Conservation (phyloP, 257 asterid genomes). For the Parsonsia alboflavescens region DNA sequence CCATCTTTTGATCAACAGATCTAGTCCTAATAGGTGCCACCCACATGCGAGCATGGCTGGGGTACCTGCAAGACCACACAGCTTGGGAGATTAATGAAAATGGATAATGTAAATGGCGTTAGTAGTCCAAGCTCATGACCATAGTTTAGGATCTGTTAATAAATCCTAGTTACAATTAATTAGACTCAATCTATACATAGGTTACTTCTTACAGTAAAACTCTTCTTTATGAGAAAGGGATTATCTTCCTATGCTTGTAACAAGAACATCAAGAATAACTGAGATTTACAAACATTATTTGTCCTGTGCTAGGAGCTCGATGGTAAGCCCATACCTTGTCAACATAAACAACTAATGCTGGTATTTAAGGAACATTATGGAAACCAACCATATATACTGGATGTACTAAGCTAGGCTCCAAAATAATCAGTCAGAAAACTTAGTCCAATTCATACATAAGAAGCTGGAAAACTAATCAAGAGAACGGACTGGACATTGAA, state of each 20-base stretch:
- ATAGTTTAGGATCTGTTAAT: background rate
- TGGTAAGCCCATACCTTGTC: background rate
- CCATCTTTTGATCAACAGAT: constrained; percentile 58
- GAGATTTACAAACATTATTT: background rate
- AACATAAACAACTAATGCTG: background rate
- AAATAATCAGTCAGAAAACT: background rate
- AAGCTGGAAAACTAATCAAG: background rate
- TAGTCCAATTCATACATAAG: background rate
- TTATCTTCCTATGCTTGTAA: background rate
- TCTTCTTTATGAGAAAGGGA: no score
- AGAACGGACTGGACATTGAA: background rate
- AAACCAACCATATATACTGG: background rate
- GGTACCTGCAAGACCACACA: constrained; percentile 61
- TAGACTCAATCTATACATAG: background rate
- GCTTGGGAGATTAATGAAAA: constrained; percentile 1
- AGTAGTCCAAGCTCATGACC: background rate
- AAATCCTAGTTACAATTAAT: background rate
- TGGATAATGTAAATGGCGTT: background rate
- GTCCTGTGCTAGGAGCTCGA: background rate
- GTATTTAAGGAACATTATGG: background rate
- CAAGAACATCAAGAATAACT: background rate
- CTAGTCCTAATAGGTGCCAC: constrained; percentile 79
- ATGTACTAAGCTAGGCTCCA: background rate
- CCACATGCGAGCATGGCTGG: constrained; percentile 98
- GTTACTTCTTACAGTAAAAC: background rate